These are phyloP conservation scores for Atkinsonella texensis DNA, from an alignment of 2,329 filamentous ascomycete genomes.

Conservation along the genomic window DNA sequence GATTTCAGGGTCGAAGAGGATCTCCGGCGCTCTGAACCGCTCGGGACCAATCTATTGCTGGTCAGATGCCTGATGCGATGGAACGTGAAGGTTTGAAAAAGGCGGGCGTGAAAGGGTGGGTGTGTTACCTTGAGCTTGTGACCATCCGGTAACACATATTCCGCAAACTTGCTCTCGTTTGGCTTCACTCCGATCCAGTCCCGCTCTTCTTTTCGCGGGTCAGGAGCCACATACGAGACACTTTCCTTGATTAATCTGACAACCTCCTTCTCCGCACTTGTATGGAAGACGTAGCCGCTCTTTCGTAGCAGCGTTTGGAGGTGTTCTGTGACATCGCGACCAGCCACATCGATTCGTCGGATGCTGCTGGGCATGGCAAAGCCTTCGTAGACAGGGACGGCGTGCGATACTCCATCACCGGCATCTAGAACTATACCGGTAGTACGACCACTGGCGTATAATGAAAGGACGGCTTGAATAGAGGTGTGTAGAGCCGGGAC, in stretches of 20 bases:
- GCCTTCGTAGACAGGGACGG: constrained; percentile 93
- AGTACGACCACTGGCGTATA: constrained; percentile 91
- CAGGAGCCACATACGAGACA: constrained; percentile 78
- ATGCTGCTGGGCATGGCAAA: constrained; percentile 96
- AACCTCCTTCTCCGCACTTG: constrained; percentile 98
- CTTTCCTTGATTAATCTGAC: constrained; percentile 95
- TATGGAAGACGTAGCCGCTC: constrained; percentile 89
- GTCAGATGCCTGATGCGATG: constrained; percentile 11
- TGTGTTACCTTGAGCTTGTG: constrained; percentile 72
- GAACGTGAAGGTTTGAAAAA: background rate
- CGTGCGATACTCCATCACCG: constrained; percentile 92
- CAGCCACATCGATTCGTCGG: constrained; percentile 88
- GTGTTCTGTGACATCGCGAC: constrained; percentile 91
- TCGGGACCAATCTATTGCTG: constrained; percentile 66
- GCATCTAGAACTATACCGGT: constrained; percentile 93
- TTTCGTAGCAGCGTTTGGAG: constrained; percentile 85
- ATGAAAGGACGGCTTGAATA: constrained; percentile 88
- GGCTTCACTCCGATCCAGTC: constrained; percentile 78
- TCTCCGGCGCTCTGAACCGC: constrained; percentile 90
- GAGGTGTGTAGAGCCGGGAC: constrained; percentile 93
- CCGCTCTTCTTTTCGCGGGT: constrained; percentile 91
- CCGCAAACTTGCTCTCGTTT: constrained; percentile 65
- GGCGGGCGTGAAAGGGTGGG: background rate
- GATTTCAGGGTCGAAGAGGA: constrained; percentile 93
- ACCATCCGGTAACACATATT: constrained; percentile 86